Percentiles rank a stretch among this genome's conserved stretches.
These are phyloP conservation scores for Phytophthora europaea DNA, from an alignment of 352 stramenopile species.

Conservation along the genomic window DNA sequence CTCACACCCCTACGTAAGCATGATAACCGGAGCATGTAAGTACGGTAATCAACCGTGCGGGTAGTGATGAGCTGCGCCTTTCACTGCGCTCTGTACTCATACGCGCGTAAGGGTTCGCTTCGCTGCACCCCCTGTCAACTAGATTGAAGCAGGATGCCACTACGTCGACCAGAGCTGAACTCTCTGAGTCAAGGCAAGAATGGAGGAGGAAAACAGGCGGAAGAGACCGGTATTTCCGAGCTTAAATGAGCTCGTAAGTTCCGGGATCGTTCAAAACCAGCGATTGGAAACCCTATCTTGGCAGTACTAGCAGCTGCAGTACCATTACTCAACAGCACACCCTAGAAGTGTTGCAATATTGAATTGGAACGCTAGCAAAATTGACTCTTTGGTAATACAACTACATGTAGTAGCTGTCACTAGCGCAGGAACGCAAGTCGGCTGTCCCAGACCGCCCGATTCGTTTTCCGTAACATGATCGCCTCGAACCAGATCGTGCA, in stretches of 20 bases:
- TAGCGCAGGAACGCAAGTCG: no score
- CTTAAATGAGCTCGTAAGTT: conserved; percentile 4
- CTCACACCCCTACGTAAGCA: not conserved
- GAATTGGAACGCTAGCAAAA: no score
- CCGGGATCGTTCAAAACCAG: not conserved
- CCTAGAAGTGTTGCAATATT: no score
- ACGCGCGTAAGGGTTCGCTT: not conserved
- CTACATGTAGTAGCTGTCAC: no score
- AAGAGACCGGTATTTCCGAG: conserved; percentile 1
- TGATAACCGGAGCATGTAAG: not conserved
- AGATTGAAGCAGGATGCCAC: not conserved
- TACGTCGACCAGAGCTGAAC: not conserved
- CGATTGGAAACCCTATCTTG: not conserved
- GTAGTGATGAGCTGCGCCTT: not conserved
- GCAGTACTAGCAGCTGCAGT: not conserved
- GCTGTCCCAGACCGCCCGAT: no score
- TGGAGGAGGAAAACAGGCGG: not conserved
- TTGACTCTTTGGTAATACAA: no score
- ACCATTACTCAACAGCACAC: not conserved
- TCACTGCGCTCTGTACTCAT: not conserved
- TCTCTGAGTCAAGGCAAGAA: not conserved
- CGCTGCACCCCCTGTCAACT: not conserved
- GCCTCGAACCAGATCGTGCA: no score
- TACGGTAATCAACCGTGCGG: not conserved
- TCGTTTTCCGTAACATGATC: no score